Evolutionary conservation across 192 early-diverging fungal genomes (phyloP).

Genomic region (Umbelopsis vinacea): DNA sequence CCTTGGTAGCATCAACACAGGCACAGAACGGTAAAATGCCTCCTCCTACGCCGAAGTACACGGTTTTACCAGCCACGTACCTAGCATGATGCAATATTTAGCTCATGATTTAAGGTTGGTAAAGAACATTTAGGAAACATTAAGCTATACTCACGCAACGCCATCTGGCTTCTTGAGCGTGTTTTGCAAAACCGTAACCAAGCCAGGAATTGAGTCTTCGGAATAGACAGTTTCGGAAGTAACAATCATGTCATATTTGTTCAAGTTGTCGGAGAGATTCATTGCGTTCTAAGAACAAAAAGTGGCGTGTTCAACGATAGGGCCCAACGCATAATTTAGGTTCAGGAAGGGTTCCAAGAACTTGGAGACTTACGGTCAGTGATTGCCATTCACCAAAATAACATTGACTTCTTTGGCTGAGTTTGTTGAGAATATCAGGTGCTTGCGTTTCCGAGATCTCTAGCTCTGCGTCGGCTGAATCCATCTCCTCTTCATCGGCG

Average conservation of each 20-base stretch:
- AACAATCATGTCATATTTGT: conserved; percentile 73
- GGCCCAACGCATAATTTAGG: too few species aligned
- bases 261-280: conserved; percentile 44
- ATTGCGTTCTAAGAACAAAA: conserved; percentile 44
- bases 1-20: conserved; percentile 54
- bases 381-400: conserved; percentile 72
- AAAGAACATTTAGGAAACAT: too few species aligned
- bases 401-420: conserved; percentile 54
- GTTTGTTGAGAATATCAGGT: conserved; percentile 32
- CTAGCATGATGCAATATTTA: conserved; percentile 29
- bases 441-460: conserved; percentile 42
- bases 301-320: neutral
- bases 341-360: too few species aligned
- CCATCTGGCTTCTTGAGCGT: conserved; percentile 53
- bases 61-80: conserved; percentile 88
- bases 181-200: conserved; percentile 67
- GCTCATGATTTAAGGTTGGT: neutral
- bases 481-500: conserved; percentile 39
- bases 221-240: conserved; percentile 83
- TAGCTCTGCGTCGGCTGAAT: conserved; percentile 48
- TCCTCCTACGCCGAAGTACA: conserved; percentile 95
- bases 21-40: conserved; percentile 76
- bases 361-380: conserved; percentile 47
- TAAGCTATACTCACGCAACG: conserved; percentile 42
- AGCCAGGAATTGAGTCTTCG: conserved; percentile 58